phyloP scores from a whole-genome alignment of 2,329 filamentous ascomycete genomes.

The Fusarium torulosum region DNA sequence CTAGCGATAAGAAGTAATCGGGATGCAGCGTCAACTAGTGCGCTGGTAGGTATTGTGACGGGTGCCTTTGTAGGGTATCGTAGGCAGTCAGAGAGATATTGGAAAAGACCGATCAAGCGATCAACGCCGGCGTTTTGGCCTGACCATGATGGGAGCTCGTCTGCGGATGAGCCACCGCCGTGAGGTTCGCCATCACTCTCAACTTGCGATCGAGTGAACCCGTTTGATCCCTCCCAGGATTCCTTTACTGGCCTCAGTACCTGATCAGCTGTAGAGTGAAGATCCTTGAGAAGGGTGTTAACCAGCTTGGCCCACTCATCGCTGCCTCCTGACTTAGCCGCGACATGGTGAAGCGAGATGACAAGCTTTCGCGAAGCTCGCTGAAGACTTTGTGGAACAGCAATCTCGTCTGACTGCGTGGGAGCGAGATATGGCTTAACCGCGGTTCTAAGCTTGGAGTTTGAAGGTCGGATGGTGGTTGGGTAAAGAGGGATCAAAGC shows the following conservation, averaged over 20 bases:
- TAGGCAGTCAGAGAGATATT: slow-evolving; percentile 73
- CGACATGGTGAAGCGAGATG: slow-evolving; percentile 81
- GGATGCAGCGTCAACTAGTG: slow-evolving; percentile 75
- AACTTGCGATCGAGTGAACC: slow-evolving; percentile 59
- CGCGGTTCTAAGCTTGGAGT: slow-evolving; percentile 74
- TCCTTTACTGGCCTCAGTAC: slow-evolving; percentile 84
- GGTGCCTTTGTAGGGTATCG: slow-evolving; percentile 72
- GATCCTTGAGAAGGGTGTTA: slow-evolving; percentile 69
- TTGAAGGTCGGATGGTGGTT: slow-evolving; percentile 83
- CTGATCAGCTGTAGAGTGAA: slow-evolving; percentile 79
- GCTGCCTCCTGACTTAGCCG: slow-evolving; percentile 80
- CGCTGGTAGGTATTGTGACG: slow-evolving; percentile 75
- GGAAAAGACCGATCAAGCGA: slow-evolving; percentile 74
- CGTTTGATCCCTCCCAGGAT: slow-evolving; percentile 79
- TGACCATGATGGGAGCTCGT: slow-evolving; percentile 75
- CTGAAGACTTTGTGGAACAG: slow-evolving; percentile 66
- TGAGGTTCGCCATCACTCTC: slow-evolving; percentile 61
- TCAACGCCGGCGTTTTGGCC: slow-evolving; percentile 81
- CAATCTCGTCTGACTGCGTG: slow-evolving; percentile 64
- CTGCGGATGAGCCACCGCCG: slow-evolving; percentile 60
- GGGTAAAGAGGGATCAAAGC: slow-evolving; percentile 83
- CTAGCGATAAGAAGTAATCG: slow-evolving; percentile 76
- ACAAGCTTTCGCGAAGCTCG: slow-evolving; percentile 73
- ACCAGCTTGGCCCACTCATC: slow-evolving; percentile 83
- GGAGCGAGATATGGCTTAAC: slow-evolving; percentile 73